These are phyloP conservation scores for Exophiala spinifera DNA, from an alignment of 2,329 filamentous ascomycete genomes.

Conservation along the genomic window DNA sequence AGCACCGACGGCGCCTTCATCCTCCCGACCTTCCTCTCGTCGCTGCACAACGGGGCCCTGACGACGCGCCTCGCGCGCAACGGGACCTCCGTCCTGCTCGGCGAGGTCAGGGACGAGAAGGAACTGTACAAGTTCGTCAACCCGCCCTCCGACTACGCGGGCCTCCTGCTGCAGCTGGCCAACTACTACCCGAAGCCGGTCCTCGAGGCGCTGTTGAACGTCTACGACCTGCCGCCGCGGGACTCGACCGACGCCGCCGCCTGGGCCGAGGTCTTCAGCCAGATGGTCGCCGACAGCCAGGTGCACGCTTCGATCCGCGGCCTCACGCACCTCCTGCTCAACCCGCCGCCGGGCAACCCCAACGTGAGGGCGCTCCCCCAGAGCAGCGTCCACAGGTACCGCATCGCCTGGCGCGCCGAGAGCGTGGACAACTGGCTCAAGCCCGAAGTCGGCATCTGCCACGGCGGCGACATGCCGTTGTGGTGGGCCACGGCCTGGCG, in stretches of 20 bases:
- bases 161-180: conserved; percentile 38
- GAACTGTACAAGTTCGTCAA: conserved; percentile 44
- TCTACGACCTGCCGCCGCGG: conserved; percentile 33
- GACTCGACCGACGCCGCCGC: conserved; percentile 31
- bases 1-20: conserved; percentile 45
- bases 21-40: conserved; percentile 38
- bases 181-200: conserved; percentile 46
- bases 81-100: conserved; percentile 40
- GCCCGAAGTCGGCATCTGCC: conserved; percentile 26
- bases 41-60: conserved; percentile 38
- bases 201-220: conserved; percentile 36
- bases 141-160: conserved; percentile 37
- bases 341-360: conserved; percentile 10
- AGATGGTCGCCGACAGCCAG: conserved; percentile 42
- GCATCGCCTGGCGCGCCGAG: conserved; percentile 29
- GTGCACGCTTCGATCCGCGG: conserved; percentile 40
- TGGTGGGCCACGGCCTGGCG: conserved; percentile 30
- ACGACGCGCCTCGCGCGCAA: conserved; percentile 39
- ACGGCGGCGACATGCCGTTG: conserved; percentile 26
- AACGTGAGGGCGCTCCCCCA: conserved; percentile 13
- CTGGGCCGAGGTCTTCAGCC: conserved; percentile 40
- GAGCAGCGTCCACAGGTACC: conserved; percentile 25
- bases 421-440: conserved; percentile 24
- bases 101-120: conserved; percentile 46
- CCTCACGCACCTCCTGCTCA: conserved; percentile 32